Percentiles rank a stretch among this genome's conserved stretches.
Conservation (phyloP, 1,284 basidiomycete genomes). For the Trametes pubescens region DNA sequence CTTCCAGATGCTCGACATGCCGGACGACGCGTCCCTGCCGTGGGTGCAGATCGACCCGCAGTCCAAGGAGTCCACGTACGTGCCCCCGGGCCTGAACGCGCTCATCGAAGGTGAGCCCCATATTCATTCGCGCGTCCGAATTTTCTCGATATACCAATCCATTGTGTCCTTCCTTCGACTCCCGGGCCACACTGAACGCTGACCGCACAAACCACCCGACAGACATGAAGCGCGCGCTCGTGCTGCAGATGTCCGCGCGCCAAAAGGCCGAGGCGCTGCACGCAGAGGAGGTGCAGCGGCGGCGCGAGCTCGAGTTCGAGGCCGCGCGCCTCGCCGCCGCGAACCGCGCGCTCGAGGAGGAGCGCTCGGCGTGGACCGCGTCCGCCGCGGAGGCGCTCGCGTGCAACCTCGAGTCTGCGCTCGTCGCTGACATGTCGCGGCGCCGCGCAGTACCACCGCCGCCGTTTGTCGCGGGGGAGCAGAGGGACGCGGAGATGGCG, state of each 20-base stretch:
- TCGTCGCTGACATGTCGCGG: constrained; percentile 21
- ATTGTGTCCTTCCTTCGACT: not conserved
- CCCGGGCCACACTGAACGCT: not conserved
- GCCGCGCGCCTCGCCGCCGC: constrained; percentile 30
- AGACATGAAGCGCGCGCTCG: constrained; percentile 48
- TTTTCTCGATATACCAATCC: too few species aligned
- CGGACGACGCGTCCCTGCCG: constrained; percentile 44
- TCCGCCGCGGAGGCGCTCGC: constrained; percentile 29
- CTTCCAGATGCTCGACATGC: constrained; percentile 48
- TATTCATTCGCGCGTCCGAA: too few species aligned
- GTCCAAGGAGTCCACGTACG: constrained; percentile 36
- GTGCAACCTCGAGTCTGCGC: constrained; percentile 20
- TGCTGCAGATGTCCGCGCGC: constrained; percentile 43
- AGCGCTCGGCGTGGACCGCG: constrained; percentile 31
- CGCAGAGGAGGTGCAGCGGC: constrained; percentile 34
- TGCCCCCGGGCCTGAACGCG: constrained; percentile 45
- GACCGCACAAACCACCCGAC: not conserved
- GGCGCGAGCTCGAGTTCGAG: constrained; percentile 32
- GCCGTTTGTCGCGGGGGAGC: not conserved
- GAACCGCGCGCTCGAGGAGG: constrained; percentile 34
- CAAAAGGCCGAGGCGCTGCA: constrained; percentile 41
- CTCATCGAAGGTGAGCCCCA: constrained; percentile 45
- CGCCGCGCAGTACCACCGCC: constrained; percentile 8
- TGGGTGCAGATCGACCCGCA: constrained; percentile 37
- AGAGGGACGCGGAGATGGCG: not conserved